Conservation (phyloP, 2,329 filamentous ascomycete genomes). For the Neopestalotiopsis sp. region DNA sequence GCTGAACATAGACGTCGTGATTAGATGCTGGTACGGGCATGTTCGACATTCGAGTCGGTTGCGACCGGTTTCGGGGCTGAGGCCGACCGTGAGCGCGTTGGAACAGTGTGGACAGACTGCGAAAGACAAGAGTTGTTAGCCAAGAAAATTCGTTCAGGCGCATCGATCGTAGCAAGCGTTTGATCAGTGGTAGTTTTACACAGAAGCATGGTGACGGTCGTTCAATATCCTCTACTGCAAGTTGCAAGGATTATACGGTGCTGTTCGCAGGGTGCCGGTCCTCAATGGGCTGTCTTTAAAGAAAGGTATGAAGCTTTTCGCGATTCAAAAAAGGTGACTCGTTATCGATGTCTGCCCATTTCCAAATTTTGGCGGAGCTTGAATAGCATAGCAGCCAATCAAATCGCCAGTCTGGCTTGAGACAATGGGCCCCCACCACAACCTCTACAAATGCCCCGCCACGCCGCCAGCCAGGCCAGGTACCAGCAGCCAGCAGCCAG, state of each 20-base stretch:
- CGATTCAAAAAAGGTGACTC: slow-evolving; percentile 15
- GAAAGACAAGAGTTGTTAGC: background rate
- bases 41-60: slow-evolving; percentile 96
- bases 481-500: background rate
- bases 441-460: slow-evolving; percentile 5
- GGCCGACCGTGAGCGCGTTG: slow-evolving; percentile 80
- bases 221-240: background rate
- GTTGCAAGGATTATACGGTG: background rate
- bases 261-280: background rate
- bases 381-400: slow-evolving; percentile 24
- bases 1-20: slow-evolving; percentile 78
- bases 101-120: slow-evolving; percentile 83
- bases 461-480: background rate
- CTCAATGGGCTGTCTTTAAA: background rate
- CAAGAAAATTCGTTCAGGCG: background rate
- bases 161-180: slow-evolving; percentile 15
- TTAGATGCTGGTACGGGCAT: slow-evolving; percentile 88
- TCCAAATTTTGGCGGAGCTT: slow-evolving; percentile 21
- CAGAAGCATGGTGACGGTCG: slow-evolving; percentile 21
- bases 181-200: slow-evolving; percentile 13
- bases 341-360: slow-evolving; percentile 4
- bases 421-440: slow-evolving; percentile 17
- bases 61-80: slow-evolving; percentile 54
- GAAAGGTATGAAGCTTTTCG: slow-evolving; percentile 2
- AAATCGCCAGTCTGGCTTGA: slow-evolving; percentile 25